Evolutionary conservation across 768 basidiomycete genomes (phyloP).

Genomic region (Serendipita indica): DNA sequence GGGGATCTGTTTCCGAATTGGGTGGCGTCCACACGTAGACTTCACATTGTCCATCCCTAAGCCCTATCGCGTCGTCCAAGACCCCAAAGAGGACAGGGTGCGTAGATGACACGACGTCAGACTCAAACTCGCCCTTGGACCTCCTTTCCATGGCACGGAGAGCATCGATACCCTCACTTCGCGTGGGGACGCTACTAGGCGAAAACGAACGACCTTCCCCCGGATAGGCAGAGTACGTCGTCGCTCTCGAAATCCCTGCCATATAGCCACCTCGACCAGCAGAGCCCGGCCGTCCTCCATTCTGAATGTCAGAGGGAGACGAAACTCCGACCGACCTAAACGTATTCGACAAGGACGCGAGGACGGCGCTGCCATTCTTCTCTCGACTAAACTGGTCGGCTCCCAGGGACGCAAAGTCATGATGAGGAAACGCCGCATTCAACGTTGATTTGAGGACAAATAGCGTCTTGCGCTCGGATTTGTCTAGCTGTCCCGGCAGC

Average conservation of each 20-base stretch:
- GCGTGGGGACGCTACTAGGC: background rate
- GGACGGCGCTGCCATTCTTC: conserved; percentile 49
- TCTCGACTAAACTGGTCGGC: conserved; percentile 83
- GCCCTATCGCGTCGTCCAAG: conserved; percentile 78
- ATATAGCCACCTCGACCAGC: background rate
- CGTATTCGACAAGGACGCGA: conserved; percentile 76
- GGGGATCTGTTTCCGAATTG: conserved; percentile 87
- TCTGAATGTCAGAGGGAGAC: background rate
- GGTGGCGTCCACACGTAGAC: conserved; percentile 81
- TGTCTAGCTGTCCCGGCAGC: background rate
- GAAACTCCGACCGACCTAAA: conserved; percentile 34
- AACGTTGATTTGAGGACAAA: conserved; percentile 93
- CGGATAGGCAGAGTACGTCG: conserved; percentile 8
- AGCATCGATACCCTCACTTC: conserved; percentile 4
- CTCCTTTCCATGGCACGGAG: background rate
- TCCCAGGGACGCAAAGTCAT: conserved; percentile 88
- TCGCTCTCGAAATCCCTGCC: background rate
- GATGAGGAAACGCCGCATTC: conserved; percentile 94
- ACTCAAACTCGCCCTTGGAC: conserved; percentile 16
- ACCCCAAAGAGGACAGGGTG: conserved; percentile 80
- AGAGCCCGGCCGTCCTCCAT: background rate
- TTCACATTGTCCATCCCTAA: conserved; percentile 66
- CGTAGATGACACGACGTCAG: conserved; percentile 63
- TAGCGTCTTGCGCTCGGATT: conserved; percentile 64
- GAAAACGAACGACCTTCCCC: background rate